Evolutionary conservation across 768 basidiomycete genomes (phyloP).

Genomic region (Mycena crocata): DNA sequence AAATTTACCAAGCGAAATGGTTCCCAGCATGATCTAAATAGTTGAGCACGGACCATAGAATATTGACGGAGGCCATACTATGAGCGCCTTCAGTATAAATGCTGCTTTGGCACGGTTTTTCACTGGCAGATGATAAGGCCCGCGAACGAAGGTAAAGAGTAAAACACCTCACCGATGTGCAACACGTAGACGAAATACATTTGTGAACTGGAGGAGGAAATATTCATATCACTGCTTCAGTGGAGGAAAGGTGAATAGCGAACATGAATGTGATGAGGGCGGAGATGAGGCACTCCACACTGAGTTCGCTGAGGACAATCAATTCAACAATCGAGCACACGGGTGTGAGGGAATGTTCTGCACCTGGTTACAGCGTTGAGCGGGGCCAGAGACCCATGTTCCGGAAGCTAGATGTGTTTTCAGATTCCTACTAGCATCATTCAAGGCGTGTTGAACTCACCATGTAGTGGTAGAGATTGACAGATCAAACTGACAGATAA

Average conservation of each 20-base stretch:
- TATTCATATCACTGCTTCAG: no score
- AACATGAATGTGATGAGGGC: constrained; percentile 57
- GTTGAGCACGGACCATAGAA: neutral
- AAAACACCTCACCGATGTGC: constrained; percentile 45
- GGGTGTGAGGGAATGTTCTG: constrained; percentile 10
- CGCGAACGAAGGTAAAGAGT: neutral
- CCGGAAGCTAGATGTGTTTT: constrained; percentile 47
- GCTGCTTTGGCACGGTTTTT: neutral
- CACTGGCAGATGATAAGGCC: neutral
- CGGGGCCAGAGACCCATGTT: constrained; percentile 53
- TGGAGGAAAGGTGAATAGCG: no score
- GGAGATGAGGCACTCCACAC: constrained; percentile 57
- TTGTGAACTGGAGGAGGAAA: constrained; percentile 53
- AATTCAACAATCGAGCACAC: neutral
- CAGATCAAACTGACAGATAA: constrained; percentile 52
- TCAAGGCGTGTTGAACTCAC: constrained; percentile 34
- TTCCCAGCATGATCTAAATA: neutral
- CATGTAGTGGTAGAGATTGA: constrained; percentile 59
- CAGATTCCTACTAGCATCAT: no score
- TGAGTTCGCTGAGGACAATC: constrained; percentile 44
- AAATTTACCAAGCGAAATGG: neutral
- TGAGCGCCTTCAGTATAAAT: neutral
- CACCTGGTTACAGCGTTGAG: constrained; percentile 52
- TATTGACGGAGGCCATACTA: neutral
- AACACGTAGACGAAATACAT: constrained; percentile 57